These are phyloP conservation scores for Wickerhamiella occidentalis DNA, from an alignment of 805 yeast genomes.

Conservation along the genomic window DNA sequence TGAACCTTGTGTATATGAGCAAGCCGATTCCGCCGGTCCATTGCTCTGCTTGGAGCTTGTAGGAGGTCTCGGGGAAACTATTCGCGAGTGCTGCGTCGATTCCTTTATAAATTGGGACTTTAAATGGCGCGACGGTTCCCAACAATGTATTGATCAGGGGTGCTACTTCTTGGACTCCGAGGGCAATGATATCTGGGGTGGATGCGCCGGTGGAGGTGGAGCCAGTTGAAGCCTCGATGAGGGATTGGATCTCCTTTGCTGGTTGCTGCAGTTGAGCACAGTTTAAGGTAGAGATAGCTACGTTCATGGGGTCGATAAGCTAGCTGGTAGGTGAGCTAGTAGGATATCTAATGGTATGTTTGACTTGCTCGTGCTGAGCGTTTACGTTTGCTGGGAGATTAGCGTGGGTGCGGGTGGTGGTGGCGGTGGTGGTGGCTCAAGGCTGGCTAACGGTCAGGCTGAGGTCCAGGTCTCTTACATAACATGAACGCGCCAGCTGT, in stretches of 20 bases:
- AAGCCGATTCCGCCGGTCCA: constrained; percentile 26
- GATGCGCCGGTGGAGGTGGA: background rate
- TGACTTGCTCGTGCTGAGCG: too few species aligned
- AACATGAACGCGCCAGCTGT: constrained; percentile 26
- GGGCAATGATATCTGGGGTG: constrained; percentile 24
- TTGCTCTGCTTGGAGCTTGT: constrained; percentile 15
- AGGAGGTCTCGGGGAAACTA: constrained; percentile 8
- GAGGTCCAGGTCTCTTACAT: too few species aligned
- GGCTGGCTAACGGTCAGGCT: too few species aligned
- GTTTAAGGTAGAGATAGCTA: constrained; percentile 16
- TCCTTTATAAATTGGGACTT: constrained; percentile 23
- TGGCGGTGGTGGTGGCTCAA: too few species aligned
- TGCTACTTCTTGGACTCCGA: constrained; percentile 29
- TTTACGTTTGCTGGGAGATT: too few species aligned
- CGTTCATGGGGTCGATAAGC: constrained; percentile 4
- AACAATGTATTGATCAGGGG: constrained; percentile 28
- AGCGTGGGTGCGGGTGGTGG: too few species aligned
- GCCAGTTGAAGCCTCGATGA: too few species aligned
- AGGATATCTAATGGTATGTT: too few species aligned
- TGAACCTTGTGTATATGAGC: constrained; percentile 29
- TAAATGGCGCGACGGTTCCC: constrained; percentile 17
- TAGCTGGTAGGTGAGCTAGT: too few species aligned
- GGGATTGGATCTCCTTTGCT: constrained; percentile 7
- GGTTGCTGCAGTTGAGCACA: constrained; percentile 17
- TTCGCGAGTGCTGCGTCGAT: constrained; percentile 18